Evolutionary conservation across 2,329 filamentous ascomycete species (phyloP).

Genomic region (Rhynchosporium secalis): DNA sequence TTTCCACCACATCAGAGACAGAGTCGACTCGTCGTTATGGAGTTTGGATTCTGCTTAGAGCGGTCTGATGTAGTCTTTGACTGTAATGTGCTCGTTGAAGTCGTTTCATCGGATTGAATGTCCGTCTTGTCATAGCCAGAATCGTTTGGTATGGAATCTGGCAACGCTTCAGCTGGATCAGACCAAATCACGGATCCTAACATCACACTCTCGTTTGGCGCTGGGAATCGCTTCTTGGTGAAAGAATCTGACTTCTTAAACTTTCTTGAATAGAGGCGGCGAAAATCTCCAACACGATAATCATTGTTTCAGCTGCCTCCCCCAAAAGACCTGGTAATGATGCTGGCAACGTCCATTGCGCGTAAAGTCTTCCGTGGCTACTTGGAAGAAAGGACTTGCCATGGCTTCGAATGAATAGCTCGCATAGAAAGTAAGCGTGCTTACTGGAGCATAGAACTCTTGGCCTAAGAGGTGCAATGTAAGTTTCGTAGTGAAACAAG

Average conservation of each 20-base stretch:
- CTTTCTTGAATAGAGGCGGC: not conserved
- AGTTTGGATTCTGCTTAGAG: too few relatives aligned
- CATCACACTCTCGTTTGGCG: not conserved
- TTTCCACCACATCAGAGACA: too few relatives aligned
- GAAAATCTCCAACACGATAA: not conserved
- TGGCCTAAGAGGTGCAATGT: slow-evolving; percentile 10
- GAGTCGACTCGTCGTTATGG: too few relatives aligned
- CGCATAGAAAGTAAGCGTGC: slow-evolving; percentile 21
- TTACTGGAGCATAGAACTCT: slow-evolving; percentile 22
- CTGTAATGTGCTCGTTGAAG: too few relatives aligned
- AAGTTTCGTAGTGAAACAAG: slow-evolving; percentile 18
- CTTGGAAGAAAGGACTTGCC: slow-evolving; percentile 16
- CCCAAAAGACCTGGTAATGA: not conserved
- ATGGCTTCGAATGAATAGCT: slow-evolving; percentile 17
- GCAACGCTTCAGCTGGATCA: not conserved
- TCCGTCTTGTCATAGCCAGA: not conserved
- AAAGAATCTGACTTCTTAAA: not conserved
- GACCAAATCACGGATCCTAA: not conserved
- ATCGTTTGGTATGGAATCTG: not conserved
- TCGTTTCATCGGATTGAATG: too few relatives aligned
- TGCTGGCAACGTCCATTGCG: slow-evolving; percentile 14
- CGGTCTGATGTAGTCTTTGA: too few relatives aligned
- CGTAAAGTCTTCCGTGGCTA: slow-evolving; percentile 20
- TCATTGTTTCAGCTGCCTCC: not conserved
- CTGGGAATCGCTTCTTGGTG: not conserved